Base-by-base conservation (phyloP, 257 asterid species). In the Nicotiana knightiana region DNA sequence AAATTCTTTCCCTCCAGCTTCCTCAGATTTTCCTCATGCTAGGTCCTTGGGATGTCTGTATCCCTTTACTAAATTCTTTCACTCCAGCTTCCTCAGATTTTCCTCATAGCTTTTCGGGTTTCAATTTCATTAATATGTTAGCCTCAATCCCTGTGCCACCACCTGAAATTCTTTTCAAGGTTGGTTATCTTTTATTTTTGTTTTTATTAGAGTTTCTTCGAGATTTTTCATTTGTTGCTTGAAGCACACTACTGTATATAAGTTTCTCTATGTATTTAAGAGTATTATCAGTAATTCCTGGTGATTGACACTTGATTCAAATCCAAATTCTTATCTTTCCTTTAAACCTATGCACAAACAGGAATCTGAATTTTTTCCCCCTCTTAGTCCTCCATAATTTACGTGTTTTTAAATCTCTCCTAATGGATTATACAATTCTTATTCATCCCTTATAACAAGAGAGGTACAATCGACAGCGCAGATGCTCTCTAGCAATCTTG, bases 31-130 rank as follows among this genome's bases (percentile, higher is more conserved):
- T 51, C 80, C 26, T 0, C 17, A 5, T 46, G 43, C 64, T 75
- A 75, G 63, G 79, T 28, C 63, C 63, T 15, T 33, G 4, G 17
- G 43, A 39, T 55, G 79, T 64, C 16, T 75, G 28, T 26, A 51
- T 75, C 46, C 64, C 80, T 75, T 75, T 43, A 75, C 46, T 28
- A 75, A 75, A 17, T 67, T 67, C 76, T 35, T 65, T 67, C 6
- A 10, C 46, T 75, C 46, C 28, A 75, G 3, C 80, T 75, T 26
- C 1, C 18, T 73, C 61, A 75, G 46, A 51, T 26, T 28, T 33
- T 51, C 80, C 26, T 0, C 17, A 5, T 46, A 73, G 26, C 64
- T 75, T 46, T 75, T 51, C 15, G 9, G 46, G 46, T 75, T 51
- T 53, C 63, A 75, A 4, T 73, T 24, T 46, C 6, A 21, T 48